Conservation (phyloP, 495 filamentous ascomycete genomes). For the Hypoxylon lienhwacheense region DNA sequence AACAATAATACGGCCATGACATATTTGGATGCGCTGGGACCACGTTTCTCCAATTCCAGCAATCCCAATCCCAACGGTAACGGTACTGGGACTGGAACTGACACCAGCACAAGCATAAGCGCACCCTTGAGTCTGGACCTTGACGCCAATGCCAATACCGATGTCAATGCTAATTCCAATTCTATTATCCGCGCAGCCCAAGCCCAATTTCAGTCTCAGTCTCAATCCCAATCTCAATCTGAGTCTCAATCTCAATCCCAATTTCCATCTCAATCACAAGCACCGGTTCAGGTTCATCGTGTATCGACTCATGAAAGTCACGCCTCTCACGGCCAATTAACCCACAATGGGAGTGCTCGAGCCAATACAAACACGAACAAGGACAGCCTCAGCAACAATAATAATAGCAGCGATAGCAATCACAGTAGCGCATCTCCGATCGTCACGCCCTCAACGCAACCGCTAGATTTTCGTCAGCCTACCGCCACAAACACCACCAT, state of each 20-base stretch:
- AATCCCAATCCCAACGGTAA: neutral
- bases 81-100: slow-evolving; percentile 2
- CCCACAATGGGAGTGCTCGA: slow-evolving; percentile 29
- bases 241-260: slow-evolving; percentile 12
- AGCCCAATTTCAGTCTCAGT: slow-evolving; percentile 18
- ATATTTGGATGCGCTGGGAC: slow-evolving; percentile 34
- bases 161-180: slow-evolving; percentile 19
- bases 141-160: slow-evolving; percentile 20
- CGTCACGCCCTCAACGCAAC: slow-evolving; percentile 33
- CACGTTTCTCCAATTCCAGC: slow-evolving; percentile 35
- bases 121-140: slow-evolving; percentile 6
- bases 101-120: neutral
- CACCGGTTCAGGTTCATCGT: too few species aligned
- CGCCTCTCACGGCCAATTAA: slow-evolving; percentile 13
- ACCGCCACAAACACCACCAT: slow-evolving; percentile 15
- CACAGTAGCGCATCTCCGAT: slow-evolving; percentile 34
- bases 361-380: slow-evolving; percentile 14
- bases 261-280: slow-evolving; percentile 5
- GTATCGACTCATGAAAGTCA: slow-evolving; percentile 10
- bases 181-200: slow-evolving; percentile 20
- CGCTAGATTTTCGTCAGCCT: slow-evolving; percentile 42
- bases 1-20: slow-evolving; percentile 23
- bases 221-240: slow-evolving; percentile 11
- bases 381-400: slow-evolving; percentile 21
- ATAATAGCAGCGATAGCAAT: slow-evolving; percentile 1